A percentile compares a stretch with the other conserved stretches of the same genome.
phyloP scores from a whole-genome alignment of 768 basidiomycete genomes.

The Albatrellus ellisii region DNA sequence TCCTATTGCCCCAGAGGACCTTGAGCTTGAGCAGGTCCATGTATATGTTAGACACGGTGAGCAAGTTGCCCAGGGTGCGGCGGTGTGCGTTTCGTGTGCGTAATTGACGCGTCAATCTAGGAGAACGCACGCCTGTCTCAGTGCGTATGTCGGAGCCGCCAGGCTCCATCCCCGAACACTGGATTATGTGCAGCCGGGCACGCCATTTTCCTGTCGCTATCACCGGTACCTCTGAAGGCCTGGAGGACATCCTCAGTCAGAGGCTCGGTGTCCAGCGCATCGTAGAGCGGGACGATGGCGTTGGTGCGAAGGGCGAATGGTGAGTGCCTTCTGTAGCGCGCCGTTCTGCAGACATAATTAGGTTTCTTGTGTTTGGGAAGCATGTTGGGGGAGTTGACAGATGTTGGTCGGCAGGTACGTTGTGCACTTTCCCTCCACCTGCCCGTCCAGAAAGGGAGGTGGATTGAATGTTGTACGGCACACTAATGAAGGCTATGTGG shows the following conservation, averaged over 20 bases:
- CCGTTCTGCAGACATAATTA: background rate
- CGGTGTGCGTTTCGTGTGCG: background rate
- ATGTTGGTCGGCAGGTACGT: conserved; percentile 51
- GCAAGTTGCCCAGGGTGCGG: conserved; percentile 17
- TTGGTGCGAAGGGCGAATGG: conserved; percentile 47
- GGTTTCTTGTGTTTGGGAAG: conserved; percentile 21
- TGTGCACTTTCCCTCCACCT: background rate
- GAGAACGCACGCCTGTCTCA: conserved; percentile 69
- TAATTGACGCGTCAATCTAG: conserved; percentile 21
- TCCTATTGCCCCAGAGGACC: conserved; percentile 37
- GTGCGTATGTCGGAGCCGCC: conserved; percentile 48
- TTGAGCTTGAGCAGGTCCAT: conserved; percentile 60
- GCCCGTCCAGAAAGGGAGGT: background rate
- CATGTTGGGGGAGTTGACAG: conserved; percentile 59
- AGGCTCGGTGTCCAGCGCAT: conserved; percentile 25
- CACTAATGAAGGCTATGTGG: background rate
- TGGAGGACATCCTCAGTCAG: conserved; percentile 12
- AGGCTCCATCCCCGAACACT: conserved; percentile 52
- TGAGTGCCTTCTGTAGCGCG: conserved; percentile 19
- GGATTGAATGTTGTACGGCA: background rate
- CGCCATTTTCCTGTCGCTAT: conserved; percentile 37
- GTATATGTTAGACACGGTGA: conserved; percentile 64
- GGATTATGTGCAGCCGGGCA: conserved; percentile 51
- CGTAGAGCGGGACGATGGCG: conserved; percentile 47
- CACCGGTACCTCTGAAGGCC: conserved; percentile 13